Evolutionary conservation across 805 yeast genomes (phyloP).

Genomic region (Kodamaea fukazawae): DNA sequence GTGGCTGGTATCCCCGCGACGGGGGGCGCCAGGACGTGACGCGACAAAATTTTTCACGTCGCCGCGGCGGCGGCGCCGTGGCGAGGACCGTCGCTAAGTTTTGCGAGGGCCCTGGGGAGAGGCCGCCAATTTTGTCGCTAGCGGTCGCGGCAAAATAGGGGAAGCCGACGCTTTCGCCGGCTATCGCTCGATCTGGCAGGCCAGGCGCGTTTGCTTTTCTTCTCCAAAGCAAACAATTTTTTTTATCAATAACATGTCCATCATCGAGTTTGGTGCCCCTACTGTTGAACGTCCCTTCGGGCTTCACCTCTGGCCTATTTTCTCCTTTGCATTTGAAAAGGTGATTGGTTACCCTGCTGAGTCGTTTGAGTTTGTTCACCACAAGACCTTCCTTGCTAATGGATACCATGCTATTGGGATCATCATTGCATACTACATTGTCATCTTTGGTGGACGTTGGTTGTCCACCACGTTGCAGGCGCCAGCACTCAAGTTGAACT

Average conservation of each 20-base stretch:
- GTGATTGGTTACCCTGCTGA: slow-evolving; percentile 57
- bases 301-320: slow-evolving; percentile 66
- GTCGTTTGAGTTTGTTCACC: slow-evolving; percentile 64
- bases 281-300: slow-evolving; percentile 51
- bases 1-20: too few species aligned
- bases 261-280: slow-evolving; percentile 30
- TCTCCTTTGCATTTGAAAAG: slow-evolving; percentile 45
- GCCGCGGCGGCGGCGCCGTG: too few species aligned
- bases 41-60: too few species aligned
- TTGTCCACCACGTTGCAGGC: slow-evolving; percentile 49
- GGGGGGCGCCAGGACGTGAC: too few species aligned
- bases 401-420: slow-evolving; percentile 50
- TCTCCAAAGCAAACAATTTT: background rate
- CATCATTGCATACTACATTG: slow-evolving; percentile 40
- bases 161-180: too few species aligned
- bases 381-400: slow-evolving; percentile 65
- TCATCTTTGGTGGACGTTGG: slow-evolving; percentile 68
- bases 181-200: too few species aligned
- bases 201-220: too few species aligned
- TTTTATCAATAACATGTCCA: slow-evolving; percentile 5
- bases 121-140: too few species aligned
- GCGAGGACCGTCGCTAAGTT: too few species aligned
- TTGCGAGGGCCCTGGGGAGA: too few species aligned
- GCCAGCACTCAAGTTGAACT: slow-evolving; percentile 71
- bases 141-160: too few species aligned